These are phyloP conservation scores for Pleurotus tuoliensis DNA, from an alignment of 768 basidiomycete genomes.

Conservation along the genomic window DNA sequence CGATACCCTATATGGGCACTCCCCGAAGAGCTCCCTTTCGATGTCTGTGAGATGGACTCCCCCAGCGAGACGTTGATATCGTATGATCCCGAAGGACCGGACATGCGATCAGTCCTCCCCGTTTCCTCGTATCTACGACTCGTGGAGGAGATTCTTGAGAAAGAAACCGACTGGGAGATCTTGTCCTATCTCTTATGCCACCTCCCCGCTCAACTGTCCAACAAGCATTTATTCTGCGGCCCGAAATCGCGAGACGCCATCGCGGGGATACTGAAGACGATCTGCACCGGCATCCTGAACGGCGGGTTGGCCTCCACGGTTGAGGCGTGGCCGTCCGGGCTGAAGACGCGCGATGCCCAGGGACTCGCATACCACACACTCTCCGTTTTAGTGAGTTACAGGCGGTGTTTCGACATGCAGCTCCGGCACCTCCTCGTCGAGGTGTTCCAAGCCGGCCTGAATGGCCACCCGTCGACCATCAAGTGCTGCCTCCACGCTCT, in stretches of 20 bases:
- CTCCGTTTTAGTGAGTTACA: constrained; percentile 85
- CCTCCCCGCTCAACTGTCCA: constrained; percentile 85
- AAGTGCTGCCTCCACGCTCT: constrained; percentile 90
- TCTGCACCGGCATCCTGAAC: constrained; percentile 64
- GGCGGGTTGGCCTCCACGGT: constrained; percentile 54
- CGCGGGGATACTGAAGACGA: constrained; percentile 52
- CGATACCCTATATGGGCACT: constrained; percentile 59
- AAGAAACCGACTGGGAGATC: constrained; percentile 88
- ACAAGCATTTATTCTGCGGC: constrained; percentile 97
- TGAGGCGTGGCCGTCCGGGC: constrained; percentile 53
- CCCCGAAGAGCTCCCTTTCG: constrained; percentile 64
- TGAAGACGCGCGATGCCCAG: constrained; percentile 80
- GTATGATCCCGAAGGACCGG: constrained; percentile 50
- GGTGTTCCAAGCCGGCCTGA: constrained; percentile 65
- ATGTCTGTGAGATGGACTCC: constrained; percentile 48
- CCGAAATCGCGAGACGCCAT: constrained; percentile 68
- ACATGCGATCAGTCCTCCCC: constrained; percentile 50
- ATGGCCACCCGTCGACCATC: constrained; percentile 69
- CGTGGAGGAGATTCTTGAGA: constrained; percentile 62
- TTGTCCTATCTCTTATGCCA: constrained; percentile 89
- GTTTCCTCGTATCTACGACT: constrained; percentile 69
- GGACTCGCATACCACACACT: constrained; percentile 85
- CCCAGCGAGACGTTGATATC: constrained; percentile 68
- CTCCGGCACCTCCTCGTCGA: constrained; percentile 70
- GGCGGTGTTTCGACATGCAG: constrained; percentile 66